Percentiles rank a stretch among this genome's conserved stretches.
These are phyloP conservation scores for Avena sativa DNA, from an alignment of 176 grass and related monocot genomes.

Conservation along the genomic window DNA sequence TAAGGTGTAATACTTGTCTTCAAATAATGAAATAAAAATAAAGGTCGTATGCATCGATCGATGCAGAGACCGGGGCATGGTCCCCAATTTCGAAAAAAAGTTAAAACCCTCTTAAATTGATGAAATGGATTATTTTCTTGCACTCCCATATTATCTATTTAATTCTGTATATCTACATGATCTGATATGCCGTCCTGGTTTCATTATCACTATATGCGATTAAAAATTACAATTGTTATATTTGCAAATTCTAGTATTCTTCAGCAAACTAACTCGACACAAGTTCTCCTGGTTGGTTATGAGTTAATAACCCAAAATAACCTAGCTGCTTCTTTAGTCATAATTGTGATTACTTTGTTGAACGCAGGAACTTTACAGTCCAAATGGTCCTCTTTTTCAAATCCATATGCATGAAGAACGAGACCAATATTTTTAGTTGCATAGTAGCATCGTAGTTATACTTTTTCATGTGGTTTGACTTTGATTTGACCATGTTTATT, in stretches of 20 bases:
- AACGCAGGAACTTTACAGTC: not conserved
- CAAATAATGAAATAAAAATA: too few species aligned
- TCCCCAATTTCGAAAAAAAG: too few species aligned
- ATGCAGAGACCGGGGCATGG: too few species aligned
- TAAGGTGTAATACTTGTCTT: too few species aligned
- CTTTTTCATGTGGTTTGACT: too few species aligned
- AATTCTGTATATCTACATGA: constrained; percentile 41
- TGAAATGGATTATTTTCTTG: not conserved
- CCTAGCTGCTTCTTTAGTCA: not conserved
- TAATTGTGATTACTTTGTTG: not conserved
- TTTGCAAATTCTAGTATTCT: constrained; percentile 19
- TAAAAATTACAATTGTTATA: not conserved
- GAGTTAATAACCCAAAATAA: not conserved
- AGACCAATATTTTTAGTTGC: too few species aligned
- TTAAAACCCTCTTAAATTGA: not conserved
- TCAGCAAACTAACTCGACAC: not conserved
- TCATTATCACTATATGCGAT: not conserved
- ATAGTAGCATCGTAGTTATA: too few species aligned
- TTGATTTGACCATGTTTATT: too few species aligned
- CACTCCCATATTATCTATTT: not conserved
- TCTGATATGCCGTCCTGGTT: constrained; percentile 2
- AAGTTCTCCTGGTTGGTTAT: not conserved
- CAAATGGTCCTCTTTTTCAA: too few species aligned
- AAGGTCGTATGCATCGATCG: too few species aligned
- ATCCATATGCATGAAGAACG: too few species aligned